phyloP scores from a whole-genome alignment of 345 rosid species.

The Gossypium anomalum region DNA sequence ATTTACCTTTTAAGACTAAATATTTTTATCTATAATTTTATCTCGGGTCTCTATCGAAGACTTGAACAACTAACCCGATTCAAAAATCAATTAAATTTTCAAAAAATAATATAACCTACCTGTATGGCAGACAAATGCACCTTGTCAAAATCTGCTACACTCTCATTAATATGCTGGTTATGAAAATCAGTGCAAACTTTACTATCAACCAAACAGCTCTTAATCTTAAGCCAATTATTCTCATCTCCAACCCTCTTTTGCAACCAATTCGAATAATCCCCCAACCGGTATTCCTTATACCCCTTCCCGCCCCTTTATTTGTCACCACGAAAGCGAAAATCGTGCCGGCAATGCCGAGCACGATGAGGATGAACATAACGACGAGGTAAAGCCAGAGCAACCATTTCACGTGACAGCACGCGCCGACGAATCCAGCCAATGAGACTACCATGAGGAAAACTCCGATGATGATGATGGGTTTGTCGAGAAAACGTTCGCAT shows the following conservation, averaged over 20 bases:
- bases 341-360: slow-evolving; percentile 60
- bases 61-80: no score
- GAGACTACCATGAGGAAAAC: slow-evolving; percentile 67
- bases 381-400: slow-evolving; percentile 10
- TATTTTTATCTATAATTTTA: no score
- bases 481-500: slow-evolving; percentile 74
- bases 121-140: slow-evolving; percentile 42
- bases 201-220: slow-evolving; percentile 53
- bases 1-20: no score
- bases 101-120: slow-evolving; percentile 25
- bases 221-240: slow-evolving; percentile 59
- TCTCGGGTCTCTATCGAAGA: no score
- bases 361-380: slow-evolving; percentile 68
- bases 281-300: slow-evolving; percentile 71
- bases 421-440: slow-evolving; percentile 50
- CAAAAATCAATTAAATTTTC: no score
- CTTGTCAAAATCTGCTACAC: slow-evolving; percentile 21
- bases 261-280: slow-evolving; percentile 63
- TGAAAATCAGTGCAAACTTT: slow-evolving; percentile 40
- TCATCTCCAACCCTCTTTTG: slow-evolving; percentile 47
- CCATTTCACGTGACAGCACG: neutral
- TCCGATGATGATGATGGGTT: slow-evolving; percentile 67
- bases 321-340: slow-evolving; percentile 71
- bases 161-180: slow-evolving; percentile 10
- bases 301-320: slow-evolving; percentile 77